A percentile compares a stretch with the other conserved stretches of the same genome.
phyloP scores from a whole-genome alignment of 148 eudicot species.

The Chenopodium formosanum region DNA sequence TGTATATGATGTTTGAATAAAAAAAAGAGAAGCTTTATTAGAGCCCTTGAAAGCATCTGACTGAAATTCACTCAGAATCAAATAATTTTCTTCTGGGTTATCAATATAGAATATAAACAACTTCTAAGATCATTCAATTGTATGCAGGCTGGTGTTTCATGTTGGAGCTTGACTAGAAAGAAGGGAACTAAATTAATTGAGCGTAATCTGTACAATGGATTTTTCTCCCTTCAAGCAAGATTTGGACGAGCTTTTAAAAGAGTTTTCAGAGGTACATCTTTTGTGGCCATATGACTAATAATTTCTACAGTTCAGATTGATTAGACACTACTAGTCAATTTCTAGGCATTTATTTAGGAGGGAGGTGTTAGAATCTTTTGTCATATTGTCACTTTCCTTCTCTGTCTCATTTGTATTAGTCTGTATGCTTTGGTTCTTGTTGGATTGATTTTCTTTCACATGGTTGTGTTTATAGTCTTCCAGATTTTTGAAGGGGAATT shows the following conservation, averaged over 20 bases:
- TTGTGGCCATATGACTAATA: neutral
- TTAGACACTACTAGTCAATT: neutral
- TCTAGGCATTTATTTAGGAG: neutral
- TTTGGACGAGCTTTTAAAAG: conserved; percentile 74
- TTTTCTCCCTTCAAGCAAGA: conserved; percentile 60
- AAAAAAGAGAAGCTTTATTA: too few species aligned
- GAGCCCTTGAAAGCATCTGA: too few species aligned
- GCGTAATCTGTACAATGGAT: conserved; percentile 31
- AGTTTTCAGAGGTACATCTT: conserved; percentile 53
- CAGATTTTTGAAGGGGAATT: too few species aligned
- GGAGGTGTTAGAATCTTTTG: neutral
- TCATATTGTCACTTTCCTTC: neutral
- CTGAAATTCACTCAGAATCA: too few species aligned
- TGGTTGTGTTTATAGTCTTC: neutral
- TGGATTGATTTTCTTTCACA: neutral
- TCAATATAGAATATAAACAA: too few species aligned
- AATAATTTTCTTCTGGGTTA: too few species aligned
- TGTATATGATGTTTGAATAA: too few species aligned
- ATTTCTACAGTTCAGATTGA: neutral
- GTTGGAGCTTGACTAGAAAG: neutral
- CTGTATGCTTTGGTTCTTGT: neutral
- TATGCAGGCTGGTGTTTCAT: neutral
- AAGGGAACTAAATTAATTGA: neutral
- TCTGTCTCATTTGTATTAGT: neutral
- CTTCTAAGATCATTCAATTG: neutral